Percentiles rank a stretch among this genome's conserved stretches.
phyloP scores from a whole-genome alignment of 2,329 filamentous ascomycete species.

The Alternaria dauci region DNA sequence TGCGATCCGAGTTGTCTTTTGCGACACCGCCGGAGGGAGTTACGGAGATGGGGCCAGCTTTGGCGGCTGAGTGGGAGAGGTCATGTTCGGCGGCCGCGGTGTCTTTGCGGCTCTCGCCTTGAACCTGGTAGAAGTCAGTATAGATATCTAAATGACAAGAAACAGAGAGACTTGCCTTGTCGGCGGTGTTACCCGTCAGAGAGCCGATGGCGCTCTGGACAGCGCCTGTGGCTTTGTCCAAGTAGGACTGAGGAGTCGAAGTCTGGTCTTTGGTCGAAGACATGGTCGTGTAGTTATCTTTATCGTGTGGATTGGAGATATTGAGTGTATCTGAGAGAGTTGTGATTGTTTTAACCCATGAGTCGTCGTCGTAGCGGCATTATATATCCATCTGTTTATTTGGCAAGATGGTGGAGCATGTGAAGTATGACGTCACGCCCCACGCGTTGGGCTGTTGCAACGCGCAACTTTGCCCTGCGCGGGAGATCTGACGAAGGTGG shows the following conservation, averaged over 20 bases:
- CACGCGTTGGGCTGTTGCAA: slow-evolving; percentile 10
- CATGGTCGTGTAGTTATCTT: slow-evolving; percentile 54
- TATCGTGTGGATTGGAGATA: background rate
- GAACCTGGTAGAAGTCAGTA: slow-evolving; percentile 52
- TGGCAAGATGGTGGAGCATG: slow-evolving; percentile 3
- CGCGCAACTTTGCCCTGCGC: slow-evolving; percentile 10
- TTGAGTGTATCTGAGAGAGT: background rate
- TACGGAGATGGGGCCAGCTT: slow-evolving; percentile 75
- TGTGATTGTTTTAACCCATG: background rate
- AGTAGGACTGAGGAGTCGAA: slow-evolving; percentile 77
- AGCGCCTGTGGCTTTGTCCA: slow-evolving; percentile 72
- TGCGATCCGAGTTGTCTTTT: slow-evolving; percentile 76
- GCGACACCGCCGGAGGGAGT: slow-evolving; percentile 74
- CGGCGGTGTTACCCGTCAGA: slow-evolving; percentile 74
- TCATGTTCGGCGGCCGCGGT: slow-evolving; percentile 73
- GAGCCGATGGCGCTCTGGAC: slow-evolving; percentile 76
- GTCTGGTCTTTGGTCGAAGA: slow-evolving; percentile 60
- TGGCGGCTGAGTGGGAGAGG: slow-evolving; percentile 76
- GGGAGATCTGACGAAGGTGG: slow-evolving; percentile 18
- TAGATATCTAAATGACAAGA: slow-evolving; percentile 1
- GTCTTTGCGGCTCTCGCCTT: slow-evolving; percentile 71
- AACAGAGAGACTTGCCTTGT: slow-evolving; percentile 61
- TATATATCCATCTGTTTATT: slow-evolving; percentile 11
- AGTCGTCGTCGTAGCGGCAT: background rate
- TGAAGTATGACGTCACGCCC: slow-evolving; percentile 22